These are phyloP conservation scores for Bacidia gigantensis DNA, from an alignment of 495 filamentous ascomycete genomes.

Conservation along the genomic window DNA sequence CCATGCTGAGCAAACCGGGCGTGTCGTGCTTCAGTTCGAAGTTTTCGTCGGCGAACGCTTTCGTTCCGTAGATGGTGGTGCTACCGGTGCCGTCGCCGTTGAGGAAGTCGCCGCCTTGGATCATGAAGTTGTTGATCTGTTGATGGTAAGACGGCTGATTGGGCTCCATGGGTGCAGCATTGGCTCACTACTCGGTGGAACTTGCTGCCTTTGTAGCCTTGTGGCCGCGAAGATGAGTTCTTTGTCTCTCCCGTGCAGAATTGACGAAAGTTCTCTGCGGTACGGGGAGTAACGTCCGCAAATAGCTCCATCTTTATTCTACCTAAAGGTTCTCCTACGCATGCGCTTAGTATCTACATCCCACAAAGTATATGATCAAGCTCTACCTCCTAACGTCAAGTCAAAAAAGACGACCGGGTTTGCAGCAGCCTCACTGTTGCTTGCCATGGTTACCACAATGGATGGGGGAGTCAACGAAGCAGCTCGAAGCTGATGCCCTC, in stretches of 20 bases:
- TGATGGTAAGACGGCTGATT: neutral
- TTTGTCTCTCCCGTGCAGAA: slow-evolving; percentile 94
- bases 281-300: slow-evolving; percentile 66
- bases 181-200: slow-evolving; percentile 82
- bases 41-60: slow-evolving; percentile 83
- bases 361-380: neutral
- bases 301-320: slow-evolving; percentile 92
- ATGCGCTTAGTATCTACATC: neutral
- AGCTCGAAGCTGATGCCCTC: neutral
- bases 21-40: slow-evolving; percentile 66
- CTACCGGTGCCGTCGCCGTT: slow-evolving; percentile 87
- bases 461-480: neutral
- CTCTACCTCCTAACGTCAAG: slow-evolving; percentile 73
- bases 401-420: slow-evolving; percentile 85
- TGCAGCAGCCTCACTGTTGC: slow-evolving; percentile 3
- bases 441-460: slow-evolving; percentile 6
- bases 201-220: slow-evolving; percentile 88
- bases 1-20: slow-evolving; percentile 81
- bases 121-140: slow-evolving; percentile 94
- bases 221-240: slow-evolving; percentile 60
- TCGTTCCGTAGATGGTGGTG: slow-evolving; percentile 72
- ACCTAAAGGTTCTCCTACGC: slow-evolving; percentile 71
- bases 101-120: slow-evolving; percentile 92
- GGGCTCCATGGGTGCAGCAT: neutral
- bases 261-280: slow-evolving; percentile 93